A percentile compares a stretch with the other conserved stretches of the same genome.
These are phyloP conservation scores for Malus domestica DNA, from an alignment of 306 rosid genomes.

Conservation along the genomic window DNA sequence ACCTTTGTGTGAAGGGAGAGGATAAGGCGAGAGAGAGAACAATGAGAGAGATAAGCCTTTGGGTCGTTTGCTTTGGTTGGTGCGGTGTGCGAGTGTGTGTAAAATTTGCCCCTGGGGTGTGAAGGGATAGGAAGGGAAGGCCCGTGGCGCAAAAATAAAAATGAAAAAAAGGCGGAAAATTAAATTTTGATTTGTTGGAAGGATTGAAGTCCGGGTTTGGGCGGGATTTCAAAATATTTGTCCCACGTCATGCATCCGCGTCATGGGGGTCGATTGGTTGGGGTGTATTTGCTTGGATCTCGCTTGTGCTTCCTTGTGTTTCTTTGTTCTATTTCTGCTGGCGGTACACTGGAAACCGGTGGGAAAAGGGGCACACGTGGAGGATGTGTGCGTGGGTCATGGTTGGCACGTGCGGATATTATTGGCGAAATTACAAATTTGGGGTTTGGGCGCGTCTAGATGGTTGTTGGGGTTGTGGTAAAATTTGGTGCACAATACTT, in stretches of 20 bases:
- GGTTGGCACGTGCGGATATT: conserved; percentile 2
- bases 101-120: conserved; percentile 19
- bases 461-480: background rate
- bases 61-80: conserved; percentile 16
- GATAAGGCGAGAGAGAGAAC: background rate
- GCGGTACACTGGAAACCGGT: background rate
- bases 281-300: background rate
- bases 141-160: background rate
- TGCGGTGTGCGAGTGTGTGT: conserved; percentile 19
- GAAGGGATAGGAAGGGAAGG: conserved; percentile 44
- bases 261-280: background rate
- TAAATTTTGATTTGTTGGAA: conserved; percentile 15
- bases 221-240: conserved; percentile 59
- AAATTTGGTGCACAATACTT: background rate
- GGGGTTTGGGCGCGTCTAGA: background rate
- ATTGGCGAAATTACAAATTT: conserved; percentile 8
- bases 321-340: background rate
- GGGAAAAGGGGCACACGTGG: conserved; percentile 16
- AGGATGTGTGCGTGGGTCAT: background rate
- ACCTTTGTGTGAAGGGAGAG: conserved; percentile 8
- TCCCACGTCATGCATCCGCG: conserved; percentile 63
- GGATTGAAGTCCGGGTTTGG: conserved; percentile 67
- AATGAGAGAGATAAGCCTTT: background rate
- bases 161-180: conserved; percentile 10
- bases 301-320: conserved; percentile 54